Percentiles rank a stretch among this genome's conserved stretches.
Evolutionary conservation across 169 alveolate genomes (phyloP).

Genomic region (Cryptosporidium meleagridis): DNA sequence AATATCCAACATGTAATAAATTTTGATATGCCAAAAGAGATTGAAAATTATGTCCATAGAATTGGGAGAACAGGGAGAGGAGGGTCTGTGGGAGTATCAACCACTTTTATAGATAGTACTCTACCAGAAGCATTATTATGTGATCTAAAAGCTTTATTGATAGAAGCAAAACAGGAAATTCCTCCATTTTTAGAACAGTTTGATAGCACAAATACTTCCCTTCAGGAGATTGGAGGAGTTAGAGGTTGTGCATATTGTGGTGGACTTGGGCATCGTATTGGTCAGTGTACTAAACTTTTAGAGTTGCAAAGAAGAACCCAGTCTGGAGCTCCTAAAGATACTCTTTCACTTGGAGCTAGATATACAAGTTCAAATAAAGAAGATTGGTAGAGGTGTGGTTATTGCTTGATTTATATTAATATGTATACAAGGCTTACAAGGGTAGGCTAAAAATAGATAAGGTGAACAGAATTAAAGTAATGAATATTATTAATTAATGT

Average conservation of each 20-base stretch:
- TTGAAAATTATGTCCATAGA: constrained; percentile 97
- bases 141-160: constrained; percentile 90
- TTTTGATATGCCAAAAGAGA: constrained; percentile 98
- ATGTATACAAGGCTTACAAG: neutral
- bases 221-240: constrained; percentile 89
- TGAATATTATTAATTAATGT: neutral
- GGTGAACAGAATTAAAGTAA: neutral
- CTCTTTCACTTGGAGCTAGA: constrained; percentile 68
- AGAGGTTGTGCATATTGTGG: constrained; percentile 94
- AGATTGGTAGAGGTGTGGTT: constrained; percentile 35
- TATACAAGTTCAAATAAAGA: constrained; percentile 47
- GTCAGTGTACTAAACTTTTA: constrained; percentile 89
- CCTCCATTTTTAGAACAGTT: constrained; percentile 88
- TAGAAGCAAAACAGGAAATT: constrained; percentile 91
- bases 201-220: constrained; percentile 81
- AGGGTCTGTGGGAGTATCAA: constrained; percentile 95
- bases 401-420: neutral
- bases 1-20: constrained; percentile 96
- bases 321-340: constrained; percentile 56
- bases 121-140: constrained; percentile 83
- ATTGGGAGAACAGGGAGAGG: constrained; percentile 99
- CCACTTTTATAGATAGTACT: constrained; percentile 91
- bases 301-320: constrained; percentile 77
- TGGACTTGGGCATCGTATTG: constrained; percentile 92
- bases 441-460: neutral